Base-by-base conservation (phyloP, 768 basidiomycete species). In the Leccinum disarticulatum region DNA sequence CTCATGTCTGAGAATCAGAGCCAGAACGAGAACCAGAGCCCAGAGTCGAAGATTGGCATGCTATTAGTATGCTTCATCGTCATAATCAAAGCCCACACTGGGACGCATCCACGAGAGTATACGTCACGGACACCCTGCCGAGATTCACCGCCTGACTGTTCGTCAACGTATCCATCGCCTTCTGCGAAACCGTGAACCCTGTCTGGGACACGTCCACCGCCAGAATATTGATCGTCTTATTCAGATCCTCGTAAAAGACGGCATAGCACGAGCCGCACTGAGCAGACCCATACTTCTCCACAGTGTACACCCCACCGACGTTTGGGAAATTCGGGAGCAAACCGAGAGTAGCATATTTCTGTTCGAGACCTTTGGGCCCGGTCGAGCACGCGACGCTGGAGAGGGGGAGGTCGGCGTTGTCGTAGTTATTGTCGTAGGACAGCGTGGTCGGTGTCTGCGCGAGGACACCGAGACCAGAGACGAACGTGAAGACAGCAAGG, bases 131-230 rank as follows among this genome's bases (percentile, higher is more conserved):
- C 14, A 73, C 61, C 54, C 64, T 68, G 0, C 72, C 72, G 3
- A 52, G 22, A 8, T 14, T 10, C 0, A 0, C 25, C 4, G 72
- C 70, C 27, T 59, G 54, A 13, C 10, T 3, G 1, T 15, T 19
- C 31, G 72, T 73, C 63, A 73, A 25, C 0, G 11, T 28, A 54
- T 73, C 47, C 73, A 73, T 75, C 54, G 72, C 72, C 57, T 0
- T 25, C 54, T 63, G 8, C 10, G 72, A 73, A 13, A 64, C 28
- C 6, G 79, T 80, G 66, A 81, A 82, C 3, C 80, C 80, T 2
- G 47, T 33, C 36, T 33, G 56, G 13, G 85, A 76, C 58, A 72
- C 70, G 62, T 90, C 88, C 43, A 88, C 77, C 2, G 81, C 88
- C 9, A 83, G 62, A 14, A 87, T 70, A 53, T 79, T 78, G 68